Conservation (phyloP, 768 basidiomycete genomes). For the Boletellus ananiceps region DNA sequence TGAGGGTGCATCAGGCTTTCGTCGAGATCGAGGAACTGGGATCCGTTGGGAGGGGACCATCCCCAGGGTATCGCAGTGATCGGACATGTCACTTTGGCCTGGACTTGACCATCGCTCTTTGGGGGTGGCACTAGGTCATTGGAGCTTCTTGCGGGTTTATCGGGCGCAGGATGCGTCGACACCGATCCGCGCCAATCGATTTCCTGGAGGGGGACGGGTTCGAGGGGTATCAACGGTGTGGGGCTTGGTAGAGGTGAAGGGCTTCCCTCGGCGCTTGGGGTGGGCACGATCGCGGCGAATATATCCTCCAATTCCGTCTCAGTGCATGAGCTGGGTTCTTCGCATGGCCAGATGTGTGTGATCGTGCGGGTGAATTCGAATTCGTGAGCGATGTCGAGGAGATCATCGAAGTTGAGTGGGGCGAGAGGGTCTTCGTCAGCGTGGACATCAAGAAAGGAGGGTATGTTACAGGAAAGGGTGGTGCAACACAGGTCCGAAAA, state of each 20-base stretch:
- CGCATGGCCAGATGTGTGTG: conserved; percentile 18
- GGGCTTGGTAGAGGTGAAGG: background rate
- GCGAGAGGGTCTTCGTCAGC: conserved; percentile 2
- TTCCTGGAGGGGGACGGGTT: background rate
- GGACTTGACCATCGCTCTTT: conserved; percentile 3
- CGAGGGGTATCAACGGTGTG: background rate
- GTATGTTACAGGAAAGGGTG: conserved; percentile 6
- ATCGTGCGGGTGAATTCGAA: conserved; percentile 26
- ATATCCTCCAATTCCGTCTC: conserved; percentile 20
- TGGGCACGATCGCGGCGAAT: conserved; percentile 8
- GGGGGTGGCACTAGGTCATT: background rate
- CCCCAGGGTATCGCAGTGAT: conserved; percentile 15
- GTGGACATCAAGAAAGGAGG: background rate
- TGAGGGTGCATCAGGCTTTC: conserved; percentile 12
- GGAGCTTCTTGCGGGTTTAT: background rate
- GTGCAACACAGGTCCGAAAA: conserved; percentile 14
- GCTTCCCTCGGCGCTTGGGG: conserved; percentile 3
- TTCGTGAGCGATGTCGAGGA: conserved; percentile 28
- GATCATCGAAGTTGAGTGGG: conserved; percentile 22
- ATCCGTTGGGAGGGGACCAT: conserved; percentile 26
- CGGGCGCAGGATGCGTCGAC: background rate
- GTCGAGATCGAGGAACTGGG: conserved; percentile 23
- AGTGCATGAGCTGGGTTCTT: conserved; percentile 5
- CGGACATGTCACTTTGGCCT: background rate
- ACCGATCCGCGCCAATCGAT: background rate